Conservation (phyloP, 352 stramenopile genomes). For the Chloridella minuta region DNA sequence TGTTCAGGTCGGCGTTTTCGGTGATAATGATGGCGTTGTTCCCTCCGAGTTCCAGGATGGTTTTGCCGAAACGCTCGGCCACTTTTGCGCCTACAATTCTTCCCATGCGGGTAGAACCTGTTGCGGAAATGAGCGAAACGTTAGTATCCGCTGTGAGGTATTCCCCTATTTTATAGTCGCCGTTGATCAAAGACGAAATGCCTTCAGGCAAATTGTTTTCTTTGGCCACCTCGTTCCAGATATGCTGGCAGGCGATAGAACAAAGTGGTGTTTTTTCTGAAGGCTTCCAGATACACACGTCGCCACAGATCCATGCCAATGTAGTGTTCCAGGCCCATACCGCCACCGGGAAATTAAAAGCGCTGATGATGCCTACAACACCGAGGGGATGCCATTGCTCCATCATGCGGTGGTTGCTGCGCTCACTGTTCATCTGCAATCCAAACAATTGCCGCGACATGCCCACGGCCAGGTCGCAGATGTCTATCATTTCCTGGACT, state of each 20-base stretch:
- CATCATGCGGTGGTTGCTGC: slow-evolving; percentile 58
- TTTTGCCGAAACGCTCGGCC: slow-evolving; percentile 48
- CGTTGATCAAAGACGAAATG: slow-evolving; percentile 15
- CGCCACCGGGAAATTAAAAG: slow-evolving; percentile 61
- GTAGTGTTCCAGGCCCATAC: slow-evolving; percentile 46
- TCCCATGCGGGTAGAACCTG: slow-evolving; percentile 44
- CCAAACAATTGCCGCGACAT: slow-evolving; percentile 45
- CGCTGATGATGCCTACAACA: slow-evolving; percentile 56
- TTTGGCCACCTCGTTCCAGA: slow-evolving; percentile 46
- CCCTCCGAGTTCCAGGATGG: slow-evolving; percentile 49
- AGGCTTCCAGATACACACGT: slow-evolving; percentile 58
- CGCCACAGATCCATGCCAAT: slow-evolving; percentile 47
- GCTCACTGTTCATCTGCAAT: slow-evolving; percentile 49
- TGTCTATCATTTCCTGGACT: slow-evolving; percentile 61
- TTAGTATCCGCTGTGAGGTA: slow-evolving; percentile 39
- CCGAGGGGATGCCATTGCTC: slow-evolving; percentile 57
- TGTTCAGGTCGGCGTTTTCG: slow-evolving; percentile 46
- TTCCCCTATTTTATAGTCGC: slow-evolving; percentile 35
- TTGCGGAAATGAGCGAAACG: slow-evolving; percentile 54
- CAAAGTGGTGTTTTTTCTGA: slow-evolving; percentile 38
- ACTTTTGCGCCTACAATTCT: slow-evolving; percentile 45
- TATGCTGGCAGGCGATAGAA: slow-evolving; percentile 51
- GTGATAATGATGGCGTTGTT: slow-evolving; percentile 72
- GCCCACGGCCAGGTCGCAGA: slow-evolving; percentile 61
- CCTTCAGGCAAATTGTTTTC: slow-evolving; percentile 35